Evolutionary conservation across 2,329 filamentous ascomycete genomes (phyloP).

Genomic region (Acarospora socialis): DNA sequence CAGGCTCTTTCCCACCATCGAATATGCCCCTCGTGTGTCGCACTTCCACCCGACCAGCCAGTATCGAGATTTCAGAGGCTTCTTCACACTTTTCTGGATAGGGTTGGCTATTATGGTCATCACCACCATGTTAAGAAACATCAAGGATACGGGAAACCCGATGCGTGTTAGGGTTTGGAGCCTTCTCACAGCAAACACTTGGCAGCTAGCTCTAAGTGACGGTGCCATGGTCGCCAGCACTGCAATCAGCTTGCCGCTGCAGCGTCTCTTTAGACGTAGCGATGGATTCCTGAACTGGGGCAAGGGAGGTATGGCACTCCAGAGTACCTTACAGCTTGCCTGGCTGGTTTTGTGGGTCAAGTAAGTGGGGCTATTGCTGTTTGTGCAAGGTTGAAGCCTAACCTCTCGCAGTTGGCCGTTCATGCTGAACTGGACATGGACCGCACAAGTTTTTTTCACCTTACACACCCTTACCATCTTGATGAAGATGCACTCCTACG

Average conservation of each 20-base stretch:
- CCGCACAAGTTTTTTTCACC: constrained; percentile 85
- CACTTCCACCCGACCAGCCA: constrained; percentile 91
- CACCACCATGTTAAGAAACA: constrained; percentile 81
- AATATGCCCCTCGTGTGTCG: constrained; percentile 79
- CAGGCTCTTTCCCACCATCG: constrained; percentile 82
- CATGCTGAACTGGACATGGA: constrained; percentile 84
- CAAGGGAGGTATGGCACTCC: constrained; percentile 61
- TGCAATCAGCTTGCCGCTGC: constrained; percentile 56
- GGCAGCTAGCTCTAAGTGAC: constrained; percentile 74
- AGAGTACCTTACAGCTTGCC: constrained; percentile 62
- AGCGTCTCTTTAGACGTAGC: constrained; percentile 48
- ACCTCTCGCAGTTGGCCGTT: constrained; percentile 53
- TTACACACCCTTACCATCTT: constrained; percentile 81
- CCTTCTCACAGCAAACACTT: constrained; percentile 75
- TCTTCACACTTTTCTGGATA: constrained; percentile 98
- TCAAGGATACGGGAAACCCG: constrained; percentile 84
- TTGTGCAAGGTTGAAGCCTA: constrained; percentile 10
- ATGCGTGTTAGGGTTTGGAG: constrained; percentile 77
- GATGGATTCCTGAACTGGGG: constrained; percentile 53
- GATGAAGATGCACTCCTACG: constrained; percentile 99
- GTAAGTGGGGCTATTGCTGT: constrained; percentile 23
- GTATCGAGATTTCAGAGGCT: constrained; percentile 87
- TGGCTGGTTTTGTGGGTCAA: constrained; percentile 78
- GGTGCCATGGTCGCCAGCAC: constrained; percentile 71
- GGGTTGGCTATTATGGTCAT: constrained; percentile 92